These are phyloP conservation scores for Hemisphaericaspora subhashii DNA, from an alignment of 1,139 yeast genomes.

Conservation along the genomic window DNA sequence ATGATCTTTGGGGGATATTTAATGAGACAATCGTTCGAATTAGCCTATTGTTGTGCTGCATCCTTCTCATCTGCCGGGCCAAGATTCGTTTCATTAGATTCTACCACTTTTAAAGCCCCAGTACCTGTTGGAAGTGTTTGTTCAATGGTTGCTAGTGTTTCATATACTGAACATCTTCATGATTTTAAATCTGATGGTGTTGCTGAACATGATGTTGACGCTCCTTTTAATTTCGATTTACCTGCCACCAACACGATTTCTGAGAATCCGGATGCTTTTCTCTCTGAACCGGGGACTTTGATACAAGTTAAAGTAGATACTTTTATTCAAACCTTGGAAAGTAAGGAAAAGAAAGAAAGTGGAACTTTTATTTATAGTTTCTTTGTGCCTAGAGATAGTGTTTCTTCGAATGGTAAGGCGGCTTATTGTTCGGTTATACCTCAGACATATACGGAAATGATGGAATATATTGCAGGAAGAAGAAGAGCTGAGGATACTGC, in stretches of 20 bases:
- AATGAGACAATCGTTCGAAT: slow-evolving; percentile 86
- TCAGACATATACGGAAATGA: slow-evolving; percentile 87
- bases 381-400: slow-evolving; percentile 63
- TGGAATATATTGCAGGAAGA: slow-evolving; percentile 85
- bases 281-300: slow-evolving; percentile 80
- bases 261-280: slow-evolving; percentile 54
- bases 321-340: slow-evolving; percentile 65
- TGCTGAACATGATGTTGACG: slow-evolving; percentile 32
- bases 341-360: slow-evolving; percentile 61
- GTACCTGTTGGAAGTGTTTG: slow-evolving; percentile 93
- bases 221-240: slow-evolving; percentile 50
- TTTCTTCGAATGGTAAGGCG: slow-evolving; percentile 22
- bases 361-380: slow-evolving; percentile 88
- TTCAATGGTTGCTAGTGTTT: slow-evolving; percentile 76
- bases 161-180: slow-evolving; percentile 76
- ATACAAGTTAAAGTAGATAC: slow-evolving; percentile 89
- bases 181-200: slow-evolving; percentile 23
- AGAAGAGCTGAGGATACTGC: slow-evolving; percentile 87
- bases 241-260: slow-evolving; percentile 60
- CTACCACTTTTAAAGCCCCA: slow-evolving; percentile 88
- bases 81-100: slow-evolving; percentile 83
- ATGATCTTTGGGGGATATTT: slow-evolving; percentile 95
- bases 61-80: slow-evolving; percentile 83
- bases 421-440: slow-evolving; percentile 75
- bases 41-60: slow-evolving; percentile 90